These are phyloP conservation scores for Cornus florida DNA, from an alignment of 148 eudicot genomes.

Conservation along the genomic window DNA sequence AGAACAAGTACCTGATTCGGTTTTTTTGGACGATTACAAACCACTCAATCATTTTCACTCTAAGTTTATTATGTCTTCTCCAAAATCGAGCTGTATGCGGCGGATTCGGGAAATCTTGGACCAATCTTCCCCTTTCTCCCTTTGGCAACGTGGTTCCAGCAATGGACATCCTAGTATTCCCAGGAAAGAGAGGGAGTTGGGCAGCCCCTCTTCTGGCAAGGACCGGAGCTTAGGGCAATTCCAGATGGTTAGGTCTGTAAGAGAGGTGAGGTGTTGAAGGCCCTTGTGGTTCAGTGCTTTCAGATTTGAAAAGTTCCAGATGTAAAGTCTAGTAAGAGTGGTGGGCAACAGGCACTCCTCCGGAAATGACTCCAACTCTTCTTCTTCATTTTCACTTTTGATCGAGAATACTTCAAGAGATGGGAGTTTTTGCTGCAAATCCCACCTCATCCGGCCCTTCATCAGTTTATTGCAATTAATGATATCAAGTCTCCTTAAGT, in stretches of 20 bases:
- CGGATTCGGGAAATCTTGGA: neutral
- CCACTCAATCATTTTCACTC: no score
- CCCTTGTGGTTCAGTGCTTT: neutral
- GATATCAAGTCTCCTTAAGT: neutral
- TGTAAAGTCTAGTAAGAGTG: neutral
- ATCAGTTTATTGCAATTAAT: neutral
- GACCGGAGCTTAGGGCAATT: neutral
- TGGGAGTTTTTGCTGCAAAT: neutral
- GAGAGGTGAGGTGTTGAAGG: conserved; percentile 1
- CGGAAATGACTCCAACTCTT: neutral
- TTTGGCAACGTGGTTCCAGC: neutral
- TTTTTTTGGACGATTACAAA: no score
- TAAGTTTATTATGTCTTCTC: no score
- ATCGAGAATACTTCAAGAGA: neutral
- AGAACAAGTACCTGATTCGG: no score
- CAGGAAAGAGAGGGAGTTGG: neutral
- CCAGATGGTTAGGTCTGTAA: neutral
- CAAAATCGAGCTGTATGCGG: no score
- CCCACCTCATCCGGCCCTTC: neutral
- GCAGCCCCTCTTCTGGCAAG: neutral
- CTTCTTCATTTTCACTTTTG: neutral
- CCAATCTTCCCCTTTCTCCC: neutral
- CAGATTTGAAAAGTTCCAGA: neutral
- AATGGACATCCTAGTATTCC: neutral
- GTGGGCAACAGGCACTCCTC: neutral